These are phyloP conservation scores for Tolypocladium ophioglossoides DNA, from an alignment of 2,329 filamentous ascomycete species.

Conservation along the genomic window DNA sequence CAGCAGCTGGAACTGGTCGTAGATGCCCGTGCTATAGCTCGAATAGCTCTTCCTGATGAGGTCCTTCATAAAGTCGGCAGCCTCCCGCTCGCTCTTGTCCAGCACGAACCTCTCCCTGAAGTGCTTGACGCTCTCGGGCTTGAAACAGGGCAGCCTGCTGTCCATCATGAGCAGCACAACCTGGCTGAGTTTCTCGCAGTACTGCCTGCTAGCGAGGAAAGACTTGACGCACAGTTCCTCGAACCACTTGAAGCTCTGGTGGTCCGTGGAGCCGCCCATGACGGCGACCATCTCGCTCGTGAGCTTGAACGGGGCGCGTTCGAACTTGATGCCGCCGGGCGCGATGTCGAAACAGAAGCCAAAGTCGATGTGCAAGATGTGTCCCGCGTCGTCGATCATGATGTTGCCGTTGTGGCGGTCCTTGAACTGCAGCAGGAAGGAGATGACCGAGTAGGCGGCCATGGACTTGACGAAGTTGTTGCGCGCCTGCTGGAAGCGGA, in stretches of 20 bases:
- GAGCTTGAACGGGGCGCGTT: constrained; percentile 96
- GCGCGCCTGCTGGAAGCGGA: constrained; percentile 87
- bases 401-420: constrained; percentile 99
- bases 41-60: constrained; percentile 83
- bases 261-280: constrained; percentile 79
- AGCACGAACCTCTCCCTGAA: constrained; percentile 89
- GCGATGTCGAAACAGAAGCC: constrained; percentile 99
- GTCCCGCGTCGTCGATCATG: constrained; percentile 95
- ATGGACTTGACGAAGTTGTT: constrained; percentile 99
- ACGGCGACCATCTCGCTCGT: constrained; percentile 98
- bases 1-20: constrained; percentile 95
- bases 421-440: constrained; percentile 96
- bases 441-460: constrained; percentile 96
- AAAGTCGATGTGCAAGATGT: constrained; percentile 98
- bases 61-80: constrained; percentile 86
- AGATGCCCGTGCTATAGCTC: constrained; percentile 86
- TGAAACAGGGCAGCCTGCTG: constrained; percentile 93
- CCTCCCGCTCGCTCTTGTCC: constrained; percentile 84
- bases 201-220: constrained; percentile 78
- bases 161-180: constrained; percentile 94
- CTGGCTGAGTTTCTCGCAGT: constrained; percentile 80
- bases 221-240: constrained; percentile 94
- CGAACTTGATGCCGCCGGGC: constrained; percentile 92
- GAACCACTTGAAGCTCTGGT: constrained; percentile 89
- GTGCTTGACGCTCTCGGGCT: constrained; percentile 85